phyloP scores from a whole-genome alignment of 441 rosid species.

The Pelargonium citronellum region DNA sequence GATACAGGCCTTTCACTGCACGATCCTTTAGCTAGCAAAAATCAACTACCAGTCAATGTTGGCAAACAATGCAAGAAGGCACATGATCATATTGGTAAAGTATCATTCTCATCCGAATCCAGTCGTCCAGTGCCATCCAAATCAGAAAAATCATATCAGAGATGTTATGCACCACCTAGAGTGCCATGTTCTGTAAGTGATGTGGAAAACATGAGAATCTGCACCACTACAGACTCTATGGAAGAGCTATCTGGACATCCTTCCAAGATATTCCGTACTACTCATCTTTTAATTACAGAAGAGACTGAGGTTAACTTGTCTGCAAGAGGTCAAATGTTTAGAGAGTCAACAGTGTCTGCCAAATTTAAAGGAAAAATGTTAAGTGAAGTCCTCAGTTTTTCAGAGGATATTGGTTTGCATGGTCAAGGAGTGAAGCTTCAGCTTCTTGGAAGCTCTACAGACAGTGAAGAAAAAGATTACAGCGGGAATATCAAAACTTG shows the following conservation, averaged over 20 bases:
- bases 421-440: slow-evolving; percentile 45
- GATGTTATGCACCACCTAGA: slow-evolving; percentile 28
- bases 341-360: slow-evolving; percentile 37
- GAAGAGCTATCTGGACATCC: slow-evolving; percentile 28
- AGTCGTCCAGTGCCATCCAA: slow-evolving; percentile 17
- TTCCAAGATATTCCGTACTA: slow-evolving; percentile 33
- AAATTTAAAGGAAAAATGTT: slow-evolving; percentile 43
- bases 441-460: slow-evolving; percentile 48
- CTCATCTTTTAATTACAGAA: slow-evolving; percentile 37
- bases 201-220: slow-evolving; percentile 44
- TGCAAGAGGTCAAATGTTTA: slow-evolving; percentile 35
- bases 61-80: slow-evolving; percentile 20
- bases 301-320: slow-evolving; percentile 35
- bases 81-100: slow-evolving; percentile 19
- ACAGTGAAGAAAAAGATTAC: slow-evolving; percentile 37
- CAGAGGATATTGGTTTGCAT: slow-evolving; percentile 36
- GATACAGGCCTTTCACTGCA: slow-evolving; percentile 20
- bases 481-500: slow-evolving; percentile 22
- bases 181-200: slow-evolving; percentile 25
- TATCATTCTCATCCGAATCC: slow-evolving; percentile 23
- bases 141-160: slow-evolving; percentile 21
- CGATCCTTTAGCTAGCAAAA: slow-evolving; percentile 25
- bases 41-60: slow-evolving; percentile 18
- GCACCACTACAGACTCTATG: slow-evolving; percentile 39
- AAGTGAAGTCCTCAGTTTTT: slow-evolving; percentile 36